Conservation (phyloP, 208 protist genomes). For the Leptomonas seymouri region DNA sequence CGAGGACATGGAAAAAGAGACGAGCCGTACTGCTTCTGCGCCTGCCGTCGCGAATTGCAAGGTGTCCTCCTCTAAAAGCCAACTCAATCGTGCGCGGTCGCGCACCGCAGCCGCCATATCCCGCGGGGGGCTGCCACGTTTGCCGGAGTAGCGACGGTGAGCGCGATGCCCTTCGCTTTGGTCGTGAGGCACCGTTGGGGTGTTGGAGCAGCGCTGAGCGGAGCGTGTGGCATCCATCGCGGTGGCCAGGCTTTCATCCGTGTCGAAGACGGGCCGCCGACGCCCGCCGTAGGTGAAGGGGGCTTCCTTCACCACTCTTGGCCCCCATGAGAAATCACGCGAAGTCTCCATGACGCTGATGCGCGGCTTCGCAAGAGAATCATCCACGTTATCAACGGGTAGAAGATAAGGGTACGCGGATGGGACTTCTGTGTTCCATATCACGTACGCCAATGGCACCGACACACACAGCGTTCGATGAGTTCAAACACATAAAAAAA, state of each 20-base stretch:
- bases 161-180: neutral
- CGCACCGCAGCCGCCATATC: slow-evolving; percentile 12
- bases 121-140: neutral
- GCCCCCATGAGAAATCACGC: neutral
- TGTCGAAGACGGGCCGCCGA: slow-evolving; percentile 9
- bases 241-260: neutral
- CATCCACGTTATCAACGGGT: too few relatives aligned
- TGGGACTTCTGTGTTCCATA: too few relatives aligned
- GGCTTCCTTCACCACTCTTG: neutral
- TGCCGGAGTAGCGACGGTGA: neutral
- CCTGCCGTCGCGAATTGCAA: neutral
- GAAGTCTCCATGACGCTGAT: slow-evolving; percentile 1
- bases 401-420: too few relatives aligned
- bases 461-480: too few relatives aligned
- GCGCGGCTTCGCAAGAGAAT: too few relatives aligned
- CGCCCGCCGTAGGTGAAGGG: slow-evolving; percentile 25
- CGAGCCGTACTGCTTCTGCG: neutral
- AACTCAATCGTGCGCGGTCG: neutral
- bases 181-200: too few relatives aligned
- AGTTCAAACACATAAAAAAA: too few relatives aligned
- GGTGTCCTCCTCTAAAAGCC: slow-evolving; percentile 3
- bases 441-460: too few relatives aligned
- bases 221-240: neutral
- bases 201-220: neutral
- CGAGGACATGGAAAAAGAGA: neutral